Percentiles rank a stretch among this genome's conserved stretches.
Evolutionary conservation across 768 basidiomycete genomes (phyloP).

Genomic region (Boletus bicolor): DNA sequence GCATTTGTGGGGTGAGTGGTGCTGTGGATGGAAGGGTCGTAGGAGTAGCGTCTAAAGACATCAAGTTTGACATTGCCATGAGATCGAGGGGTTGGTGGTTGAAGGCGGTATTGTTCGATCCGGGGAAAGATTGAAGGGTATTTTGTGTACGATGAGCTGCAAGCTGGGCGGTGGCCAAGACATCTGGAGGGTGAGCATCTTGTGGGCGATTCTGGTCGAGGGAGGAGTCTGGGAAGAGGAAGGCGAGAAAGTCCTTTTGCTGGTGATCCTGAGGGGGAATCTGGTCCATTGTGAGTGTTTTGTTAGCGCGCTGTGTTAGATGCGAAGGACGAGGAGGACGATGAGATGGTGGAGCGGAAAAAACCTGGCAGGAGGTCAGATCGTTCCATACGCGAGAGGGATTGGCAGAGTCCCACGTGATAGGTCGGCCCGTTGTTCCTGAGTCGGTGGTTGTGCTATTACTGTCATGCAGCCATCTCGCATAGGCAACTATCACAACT

Average conservation of each 20-base stretch:
- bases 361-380: neutral
- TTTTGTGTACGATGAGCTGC: constrained; percentile 14
- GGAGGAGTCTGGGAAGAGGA: constrained; percentile 32
- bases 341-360: constrained; percentile 2
- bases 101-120: constrained; percentile 12
- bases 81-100: constrained; percentile 40
- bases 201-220: constrained; percentile 25
- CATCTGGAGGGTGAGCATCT: constrained; percentile 22
- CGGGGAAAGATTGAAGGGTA: constrained; percentile 1
- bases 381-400: neutral
- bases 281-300: constrained; percentile 19
- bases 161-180: neutral
- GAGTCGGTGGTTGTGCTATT: no score
- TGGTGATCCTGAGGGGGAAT: constrained; percentile 28
- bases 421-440: neutral
- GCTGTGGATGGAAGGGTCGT: neutral
- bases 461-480: no score
- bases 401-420: constrained; percentile 7
- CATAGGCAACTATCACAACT: constrained; percentile 46
- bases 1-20: constrained; percentile 42
- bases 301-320: no score
- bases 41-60: constrained; percentile 38
- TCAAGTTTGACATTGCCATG: constrained; percentile 22
- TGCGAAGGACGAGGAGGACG: neutral
- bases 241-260: constrained; percentile 36